A percentile compares a stretch with the other conserved stretches of the same genome.
These are phyloP conservation scores for Apocynum venetum DNA, from an alignment of 257 asterid genomes.

Conservation along the genomic window DNA sequence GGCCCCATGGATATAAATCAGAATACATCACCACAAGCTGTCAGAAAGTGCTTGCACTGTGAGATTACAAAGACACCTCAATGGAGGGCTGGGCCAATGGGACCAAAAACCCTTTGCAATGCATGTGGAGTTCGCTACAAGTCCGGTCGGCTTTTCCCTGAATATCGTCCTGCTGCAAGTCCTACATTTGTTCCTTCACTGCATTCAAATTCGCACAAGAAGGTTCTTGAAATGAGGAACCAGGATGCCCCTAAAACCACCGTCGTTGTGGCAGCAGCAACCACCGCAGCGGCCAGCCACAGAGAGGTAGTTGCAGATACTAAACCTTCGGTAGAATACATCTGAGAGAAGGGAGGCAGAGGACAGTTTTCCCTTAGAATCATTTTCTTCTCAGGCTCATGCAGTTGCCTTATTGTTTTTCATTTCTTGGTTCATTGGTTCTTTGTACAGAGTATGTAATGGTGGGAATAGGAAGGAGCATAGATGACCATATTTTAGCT, in stretches of 20 bases:
- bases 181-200: constrained; percentile 48
- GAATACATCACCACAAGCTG: constrained; percentile 28
- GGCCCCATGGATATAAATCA: constrained; percentile 20
- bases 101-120: constrained; percentile 58
- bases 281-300: constrained; percentile 17
- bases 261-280: not conserved
- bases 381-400: not conserved
- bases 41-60: constrained; percentile 56
- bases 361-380: constrained; percentile 4
- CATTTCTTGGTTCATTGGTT: constrained; percentile 39
- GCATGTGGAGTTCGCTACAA: constrained; percentile 63
- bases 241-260: constrained; percentile 1
- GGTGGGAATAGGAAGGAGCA: constrained; percentile 23
- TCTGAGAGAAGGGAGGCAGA: constrained; percentile 14
- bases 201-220: constrained; percentile 65
- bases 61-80: constrained; percentile 65
- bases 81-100: constrained; percentile 63
- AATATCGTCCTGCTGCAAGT: constrained; percentile 58
- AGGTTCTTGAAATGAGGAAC: constrained; percentile 52
- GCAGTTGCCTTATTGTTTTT: constrained; percentile 11
- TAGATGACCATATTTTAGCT: constrained; percentile 21
- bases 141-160: constrained; percentile 56
- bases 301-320: constrained; percentile 19
- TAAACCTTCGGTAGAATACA: constrained; percentile 17
- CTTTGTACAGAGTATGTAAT: constrained; percentile 39